Evolutionary conservation across 2,329 filamentous ascomycete species (phyloP).

Genomic region (Chrysosporium keratinophilum): DNA sequence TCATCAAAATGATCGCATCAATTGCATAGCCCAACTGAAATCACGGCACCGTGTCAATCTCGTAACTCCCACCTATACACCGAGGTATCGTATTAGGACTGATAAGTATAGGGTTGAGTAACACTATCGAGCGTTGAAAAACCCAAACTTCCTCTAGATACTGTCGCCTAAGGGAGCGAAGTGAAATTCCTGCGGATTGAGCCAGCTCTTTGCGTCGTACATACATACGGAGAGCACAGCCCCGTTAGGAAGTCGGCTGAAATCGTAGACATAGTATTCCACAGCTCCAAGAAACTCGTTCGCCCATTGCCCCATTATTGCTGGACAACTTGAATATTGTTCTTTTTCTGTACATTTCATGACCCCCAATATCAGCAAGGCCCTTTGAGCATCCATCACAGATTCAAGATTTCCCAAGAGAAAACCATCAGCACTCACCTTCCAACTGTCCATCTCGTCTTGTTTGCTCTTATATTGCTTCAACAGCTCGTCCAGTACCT

Average conservation of each 20-base stretch:
- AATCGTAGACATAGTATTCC: neutral
- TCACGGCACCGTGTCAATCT: neutral
- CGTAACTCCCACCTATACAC: neutral
- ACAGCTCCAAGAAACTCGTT: neutral
- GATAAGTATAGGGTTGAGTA: no score
- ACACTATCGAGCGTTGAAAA: no score
- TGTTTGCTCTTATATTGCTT: constrained; percentile 96
- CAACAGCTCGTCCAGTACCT: constrained; percentile 85
- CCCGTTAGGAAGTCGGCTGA: neutral
- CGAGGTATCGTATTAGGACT: neutral
- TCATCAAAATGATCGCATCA: neutral
- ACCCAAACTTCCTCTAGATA: neutral
- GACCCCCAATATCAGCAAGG: neutral
- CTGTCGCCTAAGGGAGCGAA: neutral
- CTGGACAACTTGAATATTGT: constrained; percentile 33
- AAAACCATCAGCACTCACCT: constrained; percentile 50
- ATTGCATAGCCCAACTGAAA: neutral
- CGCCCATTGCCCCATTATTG: constrained; percentile 17
- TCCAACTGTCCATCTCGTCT: constrained; percentile 94
- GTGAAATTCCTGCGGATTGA: neutral
- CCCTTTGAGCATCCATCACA: neutral
- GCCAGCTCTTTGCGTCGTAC: neutral
- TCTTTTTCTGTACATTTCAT: constrained; percentile 27
- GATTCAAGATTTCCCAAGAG: neutral
- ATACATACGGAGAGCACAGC: neutral